Conservation (phyloP, 805 yeast genomes). For the Priceomyces medius region DNA sequence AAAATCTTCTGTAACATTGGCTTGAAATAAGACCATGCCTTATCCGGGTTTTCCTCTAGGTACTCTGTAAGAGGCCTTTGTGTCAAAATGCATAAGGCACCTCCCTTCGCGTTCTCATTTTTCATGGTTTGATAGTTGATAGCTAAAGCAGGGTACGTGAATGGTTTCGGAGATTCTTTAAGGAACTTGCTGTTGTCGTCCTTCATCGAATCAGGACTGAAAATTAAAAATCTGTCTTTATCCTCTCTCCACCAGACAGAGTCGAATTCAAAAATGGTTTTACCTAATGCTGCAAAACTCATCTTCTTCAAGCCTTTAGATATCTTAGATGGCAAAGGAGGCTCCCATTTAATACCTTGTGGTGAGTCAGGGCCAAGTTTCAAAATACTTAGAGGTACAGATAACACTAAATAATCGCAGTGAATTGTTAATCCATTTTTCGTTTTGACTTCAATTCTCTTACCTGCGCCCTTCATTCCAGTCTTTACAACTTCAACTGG, state of each 20-base stretch:
- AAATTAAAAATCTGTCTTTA: slow-evolving; percentile 40
- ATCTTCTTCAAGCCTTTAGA: slow-evolving; percentile 20
- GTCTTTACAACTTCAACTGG: slow-evolving; percentile 44
- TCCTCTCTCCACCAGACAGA: slow-evolving; percentile 42
- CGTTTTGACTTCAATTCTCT: slow-evolving; percentile 31
- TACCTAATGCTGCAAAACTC: slow-evolving; percentile 42
- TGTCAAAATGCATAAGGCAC: slow-evolving; percentile 62
- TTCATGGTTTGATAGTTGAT: slow-evolving; percentile 54
- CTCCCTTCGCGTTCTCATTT: slow-evolving; percentile 25
- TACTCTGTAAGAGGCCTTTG: slow-evolving; percentile 73
- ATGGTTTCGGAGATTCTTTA: slow-evolving; percentile 37
- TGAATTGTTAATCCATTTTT: slow-evolving; percentile 25
- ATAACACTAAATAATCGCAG: slow-evolving; percentile 63
- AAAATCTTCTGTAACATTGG: slow-evolving; percentile 47
- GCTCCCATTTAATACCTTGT: slow-evolving; percentile 46
- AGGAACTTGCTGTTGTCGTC: slow-evolving; percentile 7
- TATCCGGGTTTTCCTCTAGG: slow-evolving; percentile 47
- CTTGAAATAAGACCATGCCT: slow-evolving; percentile 57
- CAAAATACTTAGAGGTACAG: slow-evolving; percentile 76
- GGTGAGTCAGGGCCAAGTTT: slow-evolving; percentile 34
- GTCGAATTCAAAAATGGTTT: slow-evolving; percentile 43
- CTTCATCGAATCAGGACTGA: slow-evolving; percentile 1
- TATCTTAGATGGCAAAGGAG: slow-evolving; percentile 20
- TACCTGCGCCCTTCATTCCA: slow-evolving; percentile 10
- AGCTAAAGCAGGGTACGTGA: slow-evolving; percentile 62